phyloP scores from a whole-genome alignment of 2,329 filamentous ascomycete genomes.

The Achaetomium macrosporum region DNA sequence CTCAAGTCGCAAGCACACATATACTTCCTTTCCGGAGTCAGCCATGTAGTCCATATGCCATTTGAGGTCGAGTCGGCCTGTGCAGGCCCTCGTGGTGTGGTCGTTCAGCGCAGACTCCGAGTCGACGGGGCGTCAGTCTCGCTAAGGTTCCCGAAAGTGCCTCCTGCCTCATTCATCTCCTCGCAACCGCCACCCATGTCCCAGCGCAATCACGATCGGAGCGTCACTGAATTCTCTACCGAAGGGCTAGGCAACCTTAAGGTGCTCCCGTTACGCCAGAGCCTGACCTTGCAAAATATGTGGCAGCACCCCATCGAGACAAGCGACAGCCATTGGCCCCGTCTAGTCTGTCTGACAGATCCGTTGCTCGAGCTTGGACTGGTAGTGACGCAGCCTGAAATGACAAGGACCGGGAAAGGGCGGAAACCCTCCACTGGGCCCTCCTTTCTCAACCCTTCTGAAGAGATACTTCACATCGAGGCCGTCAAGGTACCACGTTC shows the following conservation, averaged over 20 bases:
- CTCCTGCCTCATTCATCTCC: conserved; percentile 77
- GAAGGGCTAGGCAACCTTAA: conserved; percentile 52
- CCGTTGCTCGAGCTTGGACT: conserved; percentile 81
- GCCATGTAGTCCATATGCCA: conserved; percentile 84
- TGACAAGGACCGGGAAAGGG: conserved; percentile 30
- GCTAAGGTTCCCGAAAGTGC: conserved; percentile 55
- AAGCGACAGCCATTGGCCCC: conserved; percentile 58
- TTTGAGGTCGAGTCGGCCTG: conserved; percentile 90
- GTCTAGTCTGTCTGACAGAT: conserved; percentile 78
- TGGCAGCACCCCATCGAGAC: conserved; percentile 51
- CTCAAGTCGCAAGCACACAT: conserved; percentile 90
- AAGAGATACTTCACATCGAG: conserved; percentile 82
- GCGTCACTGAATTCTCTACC: conserved; percentile 43
- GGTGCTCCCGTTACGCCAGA: conserved; percentile 46
- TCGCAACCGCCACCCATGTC: conserved; percentile 55
- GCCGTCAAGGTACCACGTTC: conserved; percentile 51
- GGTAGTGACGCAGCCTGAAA: conserved; percentile 58
- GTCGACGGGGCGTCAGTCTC: conserved; percentile 46
- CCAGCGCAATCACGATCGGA: conserved; percentile 38
- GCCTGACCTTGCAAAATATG: conserved; percentile 50
- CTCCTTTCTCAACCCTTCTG: conserved; percentile 63
- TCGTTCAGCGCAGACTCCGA: conserved; percentile 74
- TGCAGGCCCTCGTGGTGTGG: conserved; percentile 72
- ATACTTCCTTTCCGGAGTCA: conserved; percentile 82
- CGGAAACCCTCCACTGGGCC: conserved; percentile 39